Base-by-base conservation (phyloP, 2,329 filamentous ascomycete species). In the Pseudogymnoascus sp. region DNA sequence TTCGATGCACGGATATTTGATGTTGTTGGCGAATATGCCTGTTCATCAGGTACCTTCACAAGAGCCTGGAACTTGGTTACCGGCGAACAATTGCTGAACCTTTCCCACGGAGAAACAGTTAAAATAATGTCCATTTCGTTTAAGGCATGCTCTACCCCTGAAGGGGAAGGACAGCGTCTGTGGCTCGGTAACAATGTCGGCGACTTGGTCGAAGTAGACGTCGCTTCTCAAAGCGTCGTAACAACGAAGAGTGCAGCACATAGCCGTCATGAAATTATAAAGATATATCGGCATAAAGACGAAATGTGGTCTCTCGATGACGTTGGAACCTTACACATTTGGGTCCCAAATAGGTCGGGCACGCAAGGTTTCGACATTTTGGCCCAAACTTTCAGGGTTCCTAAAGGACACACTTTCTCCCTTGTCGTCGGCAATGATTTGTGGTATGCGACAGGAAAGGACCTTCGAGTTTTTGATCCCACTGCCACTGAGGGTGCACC, bases 261-360 rank as follows among this genome's bases (percentile, higher is more conserved):
- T 69, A 85, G 86, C 6, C 85, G 90, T 42, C 82, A 86, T 65
- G 90, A 96, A 68, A 83, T 99, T 59, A 84, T 90, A 66, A 91
- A 87, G 68, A 96, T 99, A 42, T 89, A 91, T 71, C 86, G 94
- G 39, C 89, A 95, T 73, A 88, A 85, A 65, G 91, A 91, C 67
- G 90, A 97, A 70, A 84, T 99, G 73, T 99, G 94, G 94, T 92
- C 92, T 0, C 74, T 99, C 58, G 94, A 97, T 72, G 92, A 97
- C 66, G 86, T 89, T 55, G 94, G 94, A 9, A 90, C 89, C 51
- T 77, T 99, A 12, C 86, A 91, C 67, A 84, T 97, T 4, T 99
- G 94, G 94, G 86, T 85, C 1, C 87, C 92, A 3, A 90, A 92
- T 68, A 76, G 76, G 51, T 84, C 84, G 5, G 87, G 89, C 0